These are phyloP conservation scores for Baudoinia panamericana DNA, from an alignment of 495 filamentous ascomycete genomes.

Conservation along the genomic window DNA sequence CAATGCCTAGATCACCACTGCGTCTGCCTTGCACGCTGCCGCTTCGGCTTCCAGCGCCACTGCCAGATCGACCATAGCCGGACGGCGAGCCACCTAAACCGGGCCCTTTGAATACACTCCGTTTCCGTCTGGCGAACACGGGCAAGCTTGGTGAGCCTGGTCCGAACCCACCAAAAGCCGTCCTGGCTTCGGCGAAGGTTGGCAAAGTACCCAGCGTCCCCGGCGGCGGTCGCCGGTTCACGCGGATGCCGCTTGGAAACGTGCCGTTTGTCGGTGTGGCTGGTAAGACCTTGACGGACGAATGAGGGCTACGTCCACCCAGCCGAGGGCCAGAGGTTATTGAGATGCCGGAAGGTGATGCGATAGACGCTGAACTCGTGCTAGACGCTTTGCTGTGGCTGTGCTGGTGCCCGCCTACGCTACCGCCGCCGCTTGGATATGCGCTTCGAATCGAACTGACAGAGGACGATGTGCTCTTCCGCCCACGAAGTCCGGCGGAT, in stretches of 20 bases:
- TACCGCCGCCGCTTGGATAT: slow-evolving; percentile 20
- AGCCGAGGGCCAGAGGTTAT: slow-evolving; percentile 24
- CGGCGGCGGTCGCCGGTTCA: slow-evolving; percentile 48
- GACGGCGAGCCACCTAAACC: slow-evolving; percentile 38
- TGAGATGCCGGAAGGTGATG: slow-evolving; percentile 47
- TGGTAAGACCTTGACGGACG: slow-evolving; percentile 85
- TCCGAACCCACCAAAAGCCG: slow-evolving; percentile 32
- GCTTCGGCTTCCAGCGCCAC: slow-evolving; percentile 14
- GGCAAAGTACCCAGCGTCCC: slow-evolving; percentile 25
- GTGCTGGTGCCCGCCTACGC: slow-evolving; percentile 51
- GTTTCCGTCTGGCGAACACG: slow-evolving; percentile 82
- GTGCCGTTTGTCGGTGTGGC: slow-evolving; percentile 64
- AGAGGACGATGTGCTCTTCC: slow-evolving; percentile 93
- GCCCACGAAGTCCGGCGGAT: slow-evolving; percentile 65
- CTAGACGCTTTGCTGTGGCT: slow-evolving; percentile 57
- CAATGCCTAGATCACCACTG: slow-evolving; percentile 66
- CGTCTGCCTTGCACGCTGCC: slow-evolving; percentile 39
- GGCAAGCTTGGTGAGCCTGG: slow-evolving; percentile 44
- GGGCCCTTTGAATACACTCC: slow-evolving; percentile 81
- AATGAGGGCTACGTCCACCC: slow-evolving; percentile 63
- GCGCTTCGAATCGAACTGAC: slow-evolving; percentile 86
- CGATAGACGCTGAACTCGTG: slow-evolving; percentile 59
- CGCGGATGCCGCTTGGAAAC: slow-evolving; percentile 78
- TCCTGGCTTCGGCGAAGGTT: slow-evolving; percentile 22
- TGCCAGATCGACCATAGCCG: slow-evolving; percentile 36